Conservation (phyloP, 768 basidiomycete species). For the Tulasnella sp. region DNA sequence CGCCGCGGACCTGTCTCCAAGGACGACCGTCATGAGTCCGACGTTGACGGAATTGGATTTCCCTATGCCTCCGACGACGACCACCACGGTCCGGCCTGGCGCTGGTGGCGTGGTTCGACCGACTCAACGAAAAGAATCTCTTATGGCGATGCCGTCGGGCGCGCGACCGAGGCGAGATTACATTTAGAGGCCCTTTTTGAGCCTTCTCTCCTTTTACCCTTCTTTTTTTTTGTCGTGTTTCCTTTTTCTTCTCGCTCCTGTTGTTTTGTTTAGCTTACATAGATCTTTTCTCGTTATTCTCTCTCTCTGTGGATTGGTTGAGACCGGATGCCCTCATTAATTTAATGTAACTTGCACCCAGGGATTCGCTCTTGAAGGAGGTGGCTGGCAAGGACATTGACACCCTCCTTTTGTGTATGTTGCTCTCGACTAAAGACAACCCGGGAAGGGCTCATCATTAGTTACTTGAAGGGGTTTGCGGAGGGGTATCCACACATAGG, state of each 20-base stretch:
- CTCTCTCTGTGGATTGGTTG: background rate
- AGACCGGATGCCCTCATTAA: background rate
- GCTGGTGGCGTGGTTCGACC: background rate
- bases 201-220: background rate
- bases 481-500: no score
- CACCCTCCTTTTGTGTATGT: no score
- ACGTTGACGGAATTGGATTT: conserved; percentile 6
- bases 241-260: background rate
- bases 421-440: no score
- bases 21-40: background rate
- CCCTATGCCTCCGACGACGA: conserved; percentile 11
- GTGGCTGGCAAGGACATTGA: no score
- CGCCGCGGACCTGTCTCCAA: background rate
- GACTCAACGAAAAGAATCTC: background rate
- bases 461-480: no score
- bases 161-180: background rate
- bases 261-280: background rate
- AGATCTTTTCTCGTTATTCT: no score
- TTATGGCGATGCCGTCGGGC: background rate
- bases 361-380: background rate
- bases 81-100: background rate
- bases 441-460: no score
- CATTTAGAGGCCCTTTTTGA: background rate
- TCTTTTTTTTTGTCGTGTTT: background rate
- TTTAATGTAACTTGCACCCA: background rate